These are phyloP conservation scores for Viola odorata DNA, from an alignment of 345 rosid genomes.

Conservation along the genomic window DNA sequence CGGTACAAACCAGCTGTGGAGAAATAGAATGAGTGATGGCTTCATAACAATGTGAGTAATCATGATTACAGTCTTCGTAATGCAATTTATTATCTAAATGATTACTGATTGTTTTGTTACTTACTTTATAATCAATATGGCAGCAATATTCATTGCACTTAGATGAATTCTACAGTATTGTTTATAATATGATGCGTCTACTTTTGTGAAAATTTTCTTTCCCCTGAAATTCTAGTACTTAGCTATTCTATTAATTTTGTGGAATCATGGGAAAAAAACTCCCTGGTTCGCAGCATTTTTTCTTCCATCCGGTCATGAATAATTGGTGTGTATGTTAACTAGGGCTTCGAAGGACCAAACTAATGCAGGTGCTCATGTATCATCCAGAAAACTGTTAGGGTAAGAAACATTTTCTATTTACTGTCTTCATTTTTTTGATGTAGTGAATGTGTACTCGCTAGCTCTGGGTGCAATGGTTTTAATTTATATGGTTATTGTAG, in stretches of 20 bases:
- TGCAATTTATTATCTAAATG: too few relatives aligned
- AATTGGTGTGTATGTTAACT: constrained; percentile 13
- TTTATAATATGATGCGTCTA: background rate
- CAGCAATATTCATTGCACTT: background rate
- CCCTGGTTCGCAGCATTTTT: background rate
- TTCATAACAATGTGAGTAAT: too few relatives aligned
- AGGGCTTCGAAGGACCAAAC: constrained; percentile 39
- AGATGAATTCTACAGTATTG: background rate
- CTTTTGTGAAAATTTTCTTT: background rate
- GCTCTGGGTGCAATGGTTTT: too few relatives aligned
- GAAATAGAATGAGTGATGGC: too few relatives aligned
- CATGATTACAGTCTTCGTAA: too few relatives aligned
- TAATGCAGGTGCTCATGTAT: constrained; percentile 20
- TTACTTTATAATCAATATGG: background rate
- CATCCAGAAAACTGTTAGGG: constrained; percentile 45
- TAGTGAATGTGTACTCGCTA: background rate
- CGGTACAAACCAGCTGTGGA: too few relatives aligned
- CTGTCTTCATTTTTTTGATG: background rate
- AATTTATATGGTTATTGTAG: background rate
- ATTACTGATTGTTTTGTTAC: background rate
- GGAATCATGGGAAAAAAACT: background rate
- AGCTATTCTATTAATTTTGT: background rate
- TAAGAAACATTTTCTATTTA: constrained; percentile 21
- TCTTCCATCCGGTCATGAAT: background rate
- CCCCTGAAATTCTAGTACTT: too few relatives aligned